phyloP scores from a whole-genome alignment of 2,329 filamentous ascomycete species.

The Esteya vermicola region DNA sequence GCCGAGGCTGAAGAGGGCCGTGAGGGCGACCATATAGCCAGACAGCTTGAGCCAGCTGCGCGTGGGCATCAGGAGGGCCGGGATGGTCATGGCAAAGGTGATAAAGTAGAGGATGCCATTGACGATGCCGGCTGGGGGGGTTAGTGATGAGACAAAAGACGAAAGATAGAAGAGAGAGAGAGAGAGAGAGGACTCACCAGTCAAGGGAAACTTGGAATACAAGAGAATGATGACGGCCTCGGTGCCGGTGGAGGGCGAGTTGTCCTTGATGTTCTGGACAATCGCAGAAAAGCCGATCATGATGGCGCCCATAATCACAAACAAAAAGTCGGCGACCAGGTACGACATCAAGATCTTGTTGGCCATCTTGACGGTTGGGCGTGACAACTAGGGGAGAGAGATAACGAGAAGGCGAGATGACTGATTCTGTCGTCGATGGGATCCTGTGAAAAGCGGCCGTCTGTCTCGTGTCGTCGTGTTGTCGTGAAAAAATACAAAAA shows the following conservation, averaged over 20 bases:
- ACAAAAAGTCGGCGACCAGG: slow-evolving; percentile 32
- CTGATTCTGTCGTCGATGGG: no score
- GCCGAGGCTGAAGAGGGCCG: slow-evolving; percentile 48
- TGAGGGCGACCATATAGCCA: slow-evolving; percentile 48
- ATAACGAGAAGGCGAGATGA: no score
- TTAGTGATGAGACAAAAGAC: background rate
- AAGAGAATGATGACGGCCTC: slow-evolving; percentile 36
- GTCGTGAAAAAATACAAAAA: no score
- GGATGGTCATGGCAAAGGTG: slow-evolving; percentile 55
- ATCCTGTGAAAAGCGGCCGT: no score
- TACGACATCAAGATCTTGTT: slow-evolving; percentile 40
- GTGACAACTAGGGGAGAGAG: no score
- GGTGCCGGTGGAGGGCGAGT: slow-evolving; percentile 27
- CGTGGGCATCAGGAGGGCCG: slow-evolving; percentile 53
- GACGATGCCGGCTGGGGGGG: slow-evolving; percentile 45
- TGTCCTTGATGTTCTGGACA: slow-evolving; percentile 30
- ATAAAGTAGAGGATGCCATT: slow-evolving; percentile 60
- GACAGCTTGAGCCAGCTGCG: slow-evolving; percentile 58
- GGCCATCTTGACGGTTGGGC: slow-evolving; percentile 24
- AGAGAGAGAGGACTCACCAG: slow-evolving; percentile 17
- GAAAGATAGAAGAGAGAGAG: background rate
- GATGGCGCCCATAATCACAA: slow-evolving; percentile 37
- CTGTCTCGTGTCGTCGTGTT: no score
- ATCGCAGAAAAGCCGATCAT: slow-evolving; percentile 41
- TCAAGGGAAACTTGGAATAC: slow-evolving; percentile 38